Evolutionary conservation across 2,329 filamentous ascomycete species (phyloP).

Genomic region (Tolypocladium ovalisporum): DNA sequence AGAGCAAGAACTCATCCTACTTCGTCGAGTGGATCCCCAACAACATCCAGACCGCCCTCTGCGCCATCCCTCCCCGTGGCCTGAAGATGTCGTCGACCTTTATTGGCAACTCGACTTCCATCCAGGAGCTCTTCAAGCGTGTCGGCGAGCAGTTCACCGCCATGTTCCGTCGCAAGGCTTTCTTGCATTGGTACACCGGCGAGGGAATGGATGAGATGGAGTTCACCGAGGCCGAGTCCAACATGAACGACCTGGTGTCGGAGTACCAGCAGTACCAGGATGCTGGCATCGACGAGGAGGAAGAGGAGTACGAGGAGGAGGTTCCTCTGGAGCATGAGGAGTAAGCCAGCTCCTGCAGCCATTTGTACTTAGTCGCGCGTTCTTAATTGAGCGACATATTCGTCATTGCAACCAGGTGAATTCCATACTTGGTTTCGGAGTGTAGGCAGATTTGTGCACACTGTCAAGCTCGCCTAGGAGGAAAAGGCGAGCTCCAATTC

Average conservation of each 20-base stretch:
- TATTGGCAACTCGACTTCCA: constrained; percentile 97
- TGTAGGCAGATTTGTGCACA: constrained; percentile 9
- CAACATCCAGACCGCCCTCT: constrained; percentile 99
- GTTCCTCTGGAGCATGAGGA: constrained; percentile 62
- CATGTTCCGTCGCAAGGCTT: constrained; percentile 99
- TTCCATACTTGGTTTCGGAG: constrained; percentile 19
- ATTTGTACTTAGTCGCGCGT: not conserved
- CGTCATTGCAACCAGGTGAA: constrained; percentile 10
- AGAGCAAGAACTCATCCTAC: constrained; percentile 99
- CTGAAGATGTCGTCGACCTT: constrained; percentile 99
- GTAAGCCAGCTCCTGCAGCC: constrained; percentile 9
- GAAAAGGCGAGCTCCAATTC: too few relatives aligned
- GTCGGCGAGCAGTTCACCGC: constrained; percentile 98
- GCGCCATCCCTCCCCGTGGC: constrained; percentile 94
- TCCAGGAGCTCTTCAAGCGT: constrained; percentile 99
- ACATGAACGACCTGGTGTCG: constrained; percentile 99
- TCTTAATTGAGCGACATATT: not conserved
- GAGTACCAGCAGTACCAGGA: constrained; percentile 99
- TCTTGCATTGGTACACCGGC: constrained; percentile 99
- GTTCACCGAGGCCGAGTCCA: constrained; percentile 99
- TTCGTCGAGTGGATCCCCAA: constrained; percentile 99
- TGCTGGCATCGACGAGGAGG: constrained; percentile 90
- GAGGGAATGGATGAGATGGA: constrained; percentile 99
- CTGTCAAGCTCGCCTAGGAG: too few relatives aligned
- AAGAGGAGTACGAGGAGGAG: constrained; percentile 93